A percentile compares a stretch with the other conserved stretches of the same genome.
phyloP scores from a whole-genome alignment of 129 eudicot genomes.

The Saussurea involucrata region DNA sequence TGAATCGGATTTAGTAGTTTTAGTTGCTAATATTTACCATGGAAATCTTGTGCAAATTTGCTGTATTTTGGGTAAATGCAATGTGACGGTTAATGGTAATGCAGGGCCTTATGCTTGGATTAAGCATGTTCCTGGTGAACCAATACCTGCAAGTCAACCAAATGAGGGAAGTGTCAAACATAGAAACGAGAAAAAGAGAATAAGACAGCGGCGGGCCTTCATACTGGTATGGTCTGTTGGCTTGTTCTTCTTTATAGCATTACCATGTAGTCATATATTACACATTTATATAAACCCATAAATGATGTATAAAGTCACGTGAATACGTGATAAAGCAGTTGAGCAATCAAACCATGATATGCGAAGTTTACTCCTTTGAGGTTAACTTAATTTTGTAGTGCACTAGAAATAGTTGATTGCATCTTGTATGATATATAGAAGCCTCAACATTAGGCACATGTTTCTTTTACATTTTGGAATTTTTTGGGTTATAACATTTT shows the following conservation, averaged over 20 bases:
- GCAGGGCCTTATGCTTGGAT: constrained; percentile 93
- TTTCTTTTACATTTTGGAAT: too few relatives aligned
- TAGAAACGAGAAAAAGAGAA: constrained; percentile 87
- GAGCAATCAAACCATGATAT: too few relatives aligned
- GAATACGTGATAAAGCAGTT: neutral
- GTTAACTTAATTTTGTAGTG: too few relatives aligned
- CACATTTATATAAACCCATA: neutral
- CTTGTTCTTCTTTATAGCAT: neutral
- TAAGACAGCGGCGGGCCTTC: constrained; percentile 55
- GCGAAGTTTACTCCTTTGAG: too few relatives aligned
- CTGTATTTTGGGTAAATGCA: too few relatives aligned
- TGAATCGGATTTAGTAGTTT: neutral
- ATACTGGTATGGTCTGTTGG: constrained; percentile 45
- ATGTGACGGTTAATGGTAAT: constrained; percentile 16
- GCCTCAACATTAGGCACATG: too few relatives aligned
- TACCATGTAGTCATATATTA: neutral
- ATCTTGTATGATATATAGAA: too few relatives aligned
- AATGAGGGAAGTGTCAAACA: constrained; percentile 84
- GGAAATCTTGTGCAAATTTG: too few relatives aligned
- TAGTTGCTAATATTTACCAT: too few relatives aligned
- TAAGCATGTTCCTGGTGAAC: constrained; percentile 64
- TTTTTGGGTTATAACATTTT: too few relatives aligned
- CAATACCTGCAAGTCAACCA: constrained; percentile 61
- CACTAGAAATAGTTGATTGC: too few relatives aligned
- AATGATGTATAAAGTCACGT: neutral